A percentile compares a stretch with the other conserved stretches of the same genome.
Evolutionary conservation across 2,329 filamentous ascomycete genomes (phyloP).

Genomic region (Microcyclospora tardicrescens): DNA sequence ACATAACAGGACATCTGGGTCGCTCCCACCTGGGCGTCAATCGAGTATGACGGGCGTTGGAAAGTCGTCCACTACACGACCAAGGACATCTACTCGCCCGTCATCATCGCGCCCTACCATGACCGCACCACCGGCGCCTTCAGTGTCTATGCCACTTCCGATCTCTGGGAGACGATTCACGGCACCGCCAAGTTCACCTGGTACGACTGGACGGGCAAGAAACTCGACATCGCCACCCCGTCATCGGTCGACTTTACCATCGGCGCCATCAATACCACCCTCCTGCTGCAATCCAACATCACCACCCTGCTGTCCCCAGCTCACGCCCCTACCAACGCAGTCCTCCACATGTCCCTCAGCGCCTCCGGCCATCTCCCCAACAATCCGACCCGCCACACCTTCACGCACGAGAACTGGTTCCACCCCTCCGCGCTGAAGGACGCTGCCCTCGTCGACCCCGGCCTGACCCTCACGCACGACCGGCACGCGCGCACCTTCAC

Average conservation of each 20-base stretch:
- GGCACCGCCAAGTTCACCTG: constrained; percentile 39
- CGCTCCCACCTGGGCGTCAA: constrained; percentile 49
- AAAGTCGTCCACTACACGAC: constrained; percentile 48
- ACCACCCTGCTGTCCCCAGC: constrained; percentile 20
- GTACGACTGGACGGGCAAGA: constrained; percentile 37
- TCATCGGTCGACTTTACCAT: constrained; percentile 29
- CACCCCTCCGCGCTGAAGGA: constrained; percentile 34
- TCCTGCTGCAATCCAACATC: constrained; percentile 30
- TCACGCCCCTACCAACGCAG: constrained; percentile 23
- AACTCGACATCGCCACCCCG: constrained; percentile 28
- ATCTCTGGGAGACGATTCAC: constrained; percentile 39
- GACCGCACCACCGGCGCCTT: constrained; percentile 34
- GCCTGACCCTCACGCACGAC: constrained; percentile 28
- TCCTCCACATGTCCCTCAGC: constrained; percentile 34
- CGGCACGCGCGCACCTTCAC: constrained; percentile 27
- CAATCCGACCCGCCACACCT: constrained; percentile 25
- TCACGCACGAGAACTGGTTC: constrained; percentile 40
- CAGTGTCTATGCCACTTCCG: constrained; percentile 43
- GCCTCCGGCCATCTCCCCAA: constrained; percentile 38
- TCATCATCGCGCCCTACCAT: constrained; percentile 48
- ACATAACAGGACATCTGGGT: constrained; percentile 20
- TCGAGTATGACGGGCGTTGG: constrained; percentile 51
- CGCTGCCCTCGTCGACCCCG: constrained; percentile 37
- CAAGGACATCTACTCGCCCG: constrained; percentile 43
- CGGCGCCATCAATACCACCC: constrained; percentile 41